Evolutionary conservation across 2,329 filamentous ascomycete species (phyloP), one percentile per base, ranked within the genome.

Genomic region (Aspergillus pseudoterreus): DNA sequence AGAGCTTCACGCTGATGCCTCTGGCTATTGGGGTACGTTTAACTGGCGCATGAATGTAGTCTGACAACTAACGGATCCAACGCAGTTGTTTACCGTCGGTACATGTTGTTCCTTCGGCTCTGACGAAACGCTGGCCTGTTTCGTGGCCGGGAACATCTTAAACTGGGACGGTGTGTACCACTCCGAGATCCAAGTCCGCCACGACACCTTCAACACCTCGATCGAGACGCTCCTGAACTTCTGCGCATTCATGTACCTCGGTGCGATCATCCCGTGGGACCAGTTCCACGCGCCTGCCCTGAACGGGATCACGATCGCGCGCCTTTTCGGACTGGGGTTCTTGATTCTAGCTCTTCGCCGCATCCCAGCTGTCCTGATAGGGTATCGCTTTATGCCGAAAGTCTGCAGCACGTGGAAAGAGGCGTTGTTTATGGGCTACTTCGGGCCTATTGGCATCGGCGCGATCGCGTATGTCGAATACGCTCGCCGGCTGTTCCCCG

Each of bases 121-220:
- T 0, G 80, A 84, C 49, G 82, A 85, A 54, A 75, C 83, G 0
- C 72, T 85, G 3, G 81, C 82, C 3, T 85, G 81, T 61, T 84
- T 84, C 51, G 73, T 81, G 2, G 82, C 83, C 0, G 83, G 82
- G 6, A 79, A 76, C 58, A 75, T 76, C 11, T 67, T 85, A 43
- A 85, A 84, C 65, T 85, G 82, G 83, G 79, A 84, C 50, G 82
- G 82, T 3, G 61, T 75, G n/a, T 85, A 80, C 57, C 77, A 83
- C 2, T 71, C 71, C 4, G 82, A 85, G 62, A 74, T 78, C 0
- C 73, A 82, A 51, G 68, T 73, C 8, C 76, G 81, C 8, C 81
- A 83, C 58, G 82, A 85, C 51, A 80, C 83, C 43, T 81, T 85
- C 57, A 85, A 85, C 62, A 74, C 76, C 2, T 77, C 75, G 35